Base-by-base conservation (phyloP, 1,284 basidiomycete species). In the Irpex sp. region DNA sequence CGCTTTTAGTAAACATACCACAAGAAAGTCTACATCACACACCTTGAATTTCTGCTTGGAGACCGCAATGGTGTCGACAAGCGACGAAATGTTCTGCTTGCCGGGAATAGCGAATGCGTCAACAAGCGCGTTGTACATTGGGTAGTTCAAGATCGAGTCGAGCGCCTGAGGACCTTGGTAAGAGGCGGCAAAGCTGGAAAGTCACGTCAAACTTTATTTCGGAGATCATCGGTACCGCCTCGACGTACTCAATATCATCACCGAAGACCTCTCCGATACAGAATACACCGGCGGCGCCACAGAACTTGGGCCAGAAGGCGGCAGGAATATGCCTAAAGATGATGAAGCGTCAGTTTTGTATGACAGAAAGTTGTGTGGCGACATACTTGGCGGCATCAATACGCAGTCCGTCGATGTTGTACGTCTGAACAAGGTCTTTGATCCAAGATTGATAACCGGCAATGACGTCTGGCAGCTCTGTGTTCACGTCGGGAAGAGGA, bases 211-310 rank as follows among this genome's bases (percentile, higher is more conserved):
- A 50, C n/a, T 17, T 19, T 21, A 50, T 51, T 13, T 4, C 13
- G 60, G 17, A 26, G 26, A 26, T 26, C n/a, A 26, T 47, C 35
- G n/a, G 31, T 50, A 47, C 11, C 50, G 19, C 8, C 43, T 58
- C 21, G 33, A 43, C 81, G 58, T 71, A 90, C 79, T 79, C 77
- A 47, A 90, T 78, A 59, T 89, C 82, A 39, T 78, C 72, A 33
- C 80, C 84, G 69, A 86, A 90, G 43, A 94, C 89, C 77, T 95
- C 93, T 35, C 93, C 93, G 59, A 93, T 92, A 67, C 90, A 93
- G 77, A 92, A 95, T 15, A 94, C 89, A 5, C 90, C 91, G 0
- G 90, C 89, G 8, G 84, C 84, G 26, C 75, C 77, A 68, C 86
- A 89, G 74, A 94, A 94, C 1, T 71, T 73, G 0, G 87, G 84